Evolutionary conservation across 495 filamentous ascomycete genomes (phyloP).

Genomic region (Acidiella bohemica): DNA sequence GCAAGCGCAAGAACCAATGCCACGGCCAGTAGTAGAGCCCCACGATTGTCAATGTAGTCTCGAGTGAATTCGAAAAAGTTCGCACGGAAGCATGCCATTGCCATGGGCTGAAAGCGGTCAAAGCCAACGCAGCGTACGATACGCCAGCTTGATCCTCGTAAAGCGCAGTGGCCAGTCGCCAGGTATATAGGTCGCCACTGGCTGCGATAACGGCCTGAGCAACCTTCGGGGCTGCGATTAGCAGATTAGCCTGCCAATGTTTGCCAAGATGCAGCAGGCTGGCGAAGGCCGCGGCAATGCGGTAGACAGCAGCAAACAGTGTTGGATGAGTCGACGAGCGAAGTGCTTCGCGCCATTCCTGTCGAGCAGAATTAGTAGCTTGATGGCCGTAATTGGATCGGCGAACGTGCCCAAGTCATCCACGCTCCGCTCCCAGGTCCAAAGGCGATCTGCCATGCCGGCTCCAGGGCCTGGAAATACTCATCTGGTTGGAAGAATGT

Average conservation of each 20-base stretch:
- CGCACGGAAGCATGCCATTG: constrained; percentile 92
- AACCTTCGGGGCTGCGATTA: constrained; percentile 60
- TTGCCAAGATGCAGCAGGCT: constrained; percentile 35
- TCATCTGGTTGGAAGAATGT: constrained; percentile 99
- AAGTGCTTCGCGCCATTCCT: constrained; percentile 92
- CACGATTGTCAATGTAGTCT: constrained; percentile 71
- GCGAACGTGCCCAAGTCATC: constrained; percentile 75
- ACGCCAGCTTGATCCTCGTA: constrained; percentile 48
- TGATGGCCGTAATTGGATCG: constrained; percentile 5
- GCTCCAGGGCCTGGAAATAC: constrained; percentile 91
- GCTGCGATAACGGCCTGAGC: constrained; percentile 68
- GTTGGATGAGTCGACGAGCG: constrained; percentile 86
- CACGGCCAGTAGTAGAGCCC: constrained; percentile 84
- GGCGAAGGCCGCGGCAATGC: constrained; percentile 40
- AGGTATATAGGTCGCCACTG: constrained; percentile 75
- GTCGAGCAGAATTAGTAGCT: neutral
- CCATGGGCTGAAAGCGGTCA: constrained; percentile 78
- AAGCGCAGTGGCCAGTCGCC: constrained; percentile 60
- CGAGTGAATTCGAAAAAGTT: constrained; percentile 85
- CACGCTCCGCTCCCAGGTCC: constrained; percentile 65
- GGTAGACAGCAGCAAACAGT: constrained; percentile 70
- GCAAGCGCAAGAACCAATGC: constrained; percentile 37
- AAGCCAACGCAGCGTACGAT: constrained; percentile 54
- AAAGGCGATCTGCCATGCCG: constrained; percentile 84
- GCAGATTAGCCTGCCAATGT: constrained; percentile 42